Evolutionary conservation across 2,329 filamentous ascomycete species (phyloP), one percentile per base, ranked within the genome.

Genomic region (Penicillium italicum): DNA sequence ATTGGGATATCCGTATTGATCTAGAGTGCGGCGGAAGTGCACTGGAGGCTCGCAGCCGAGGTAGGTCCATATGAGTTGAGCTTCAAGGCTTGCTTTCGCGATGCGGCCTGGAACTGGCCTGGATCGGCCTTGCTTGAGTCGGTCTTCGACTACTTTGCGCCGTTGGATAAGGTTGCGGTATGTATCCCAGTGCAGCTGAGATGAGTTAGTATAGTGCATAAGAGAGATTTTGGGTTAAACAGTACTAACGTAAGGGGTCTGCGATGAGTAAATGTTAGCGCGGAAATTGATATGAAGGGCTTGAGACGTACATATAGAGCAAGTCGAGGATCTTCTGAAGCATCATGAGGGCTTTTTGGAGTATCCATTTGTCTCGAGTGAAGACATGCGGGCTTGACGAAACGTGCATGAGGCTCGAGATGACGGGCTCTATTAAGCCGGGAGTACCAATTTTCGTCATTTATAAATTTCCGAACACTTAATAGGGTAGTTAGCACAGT

Each of bases 1-100:
- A 2, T 82, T 83, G 0, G 84, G 84, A 51, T 87, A 86, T 0
- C 82, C 83, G 53, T 80, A 87, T 60, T 87, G 84, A 55, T 87
- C 85, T 5, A 87, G 65, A 0, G 85, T 86, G 6, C 85, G 77
- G 1, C 85, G 79, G 34, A 81, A 80, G 63, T 87, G 85, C 1
- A 87, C 72, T 0, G 84, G 84, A 0, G 82, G 83, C 40, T 87
- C 83, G 38, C 80, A 78, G 0, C 82, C 82, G 0, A 87, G 74
- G 54, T 80, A 86, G 61, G 85, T 79, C 85, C 85, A 87, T 4
- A 87, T 81, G 3, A 86, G 77, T 45, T 83, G 80, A 7, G 80
- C 69, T 60, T 87, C 85, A 0, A 85, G 69, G 0, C 81, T 79
- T 0, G 81, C 76, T 24, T 80, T 77, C 0, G 80, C 80, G 7